phyloP scores from a whole-genome alignment of 2,329 filamentous ascomycete species.

The Clathrospora elynae region DNA sequence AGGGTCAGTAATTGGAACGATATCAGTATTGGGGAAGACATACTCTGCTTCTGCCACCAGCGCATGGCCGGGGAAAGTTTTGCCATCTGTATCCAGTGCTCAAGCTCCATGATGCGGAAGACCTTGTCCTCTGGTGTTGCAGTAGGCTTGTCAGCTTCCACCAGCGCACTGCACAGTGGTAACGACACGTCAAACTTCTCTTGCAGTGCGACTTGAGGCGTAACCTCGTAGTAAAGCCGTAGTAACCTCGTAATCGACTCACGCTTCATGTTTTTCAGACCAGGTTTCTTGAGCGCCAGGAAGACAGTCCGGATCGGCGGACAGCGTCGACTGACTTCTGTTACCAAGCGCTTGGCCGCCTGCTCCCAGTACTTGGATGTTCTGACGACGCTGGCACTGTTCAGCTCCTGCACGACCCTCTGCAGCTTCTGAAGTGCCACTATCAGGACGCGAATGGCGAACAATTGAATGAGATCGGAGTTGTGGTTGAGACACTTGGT shows the following conservation, averaged over 20 bases:
- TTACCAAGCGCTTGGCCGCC: slow-evolving; percentile 68
- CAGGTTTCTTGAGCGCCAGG: slow-evolving; percentile 71
- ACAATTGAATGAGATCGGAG: slow-evolving; percentile 80
- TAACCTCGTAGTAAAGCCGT: slow-evolving; percentile 80
- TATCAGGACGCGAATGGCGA: slow-evolving; percentile 79
- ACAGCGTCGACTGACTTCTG: slow-evolving; percentile 77
- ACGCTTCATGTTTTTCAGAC: slow-evolving; percentile 73
- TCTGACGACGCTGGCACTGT: slow-evolving; percentile 48
- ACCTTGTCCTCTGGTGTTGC: slow-evolving; percentile 55
- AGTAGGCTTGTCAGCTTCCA: slow-evolving; percentile 58
- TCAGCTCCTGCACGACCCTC: slow-evolving; percentile 65
- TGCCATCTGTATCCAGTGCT: slow-evolving; percentile 81
- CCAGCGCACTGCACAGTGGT: slow-evolving; percentile 71
- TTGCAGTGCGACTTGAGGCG: slow-evolving; percentile 77
- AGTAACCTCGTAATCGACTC: slow-evolving; percentile 80
- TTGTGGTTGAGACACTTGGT: slow-evolving; percentile 78
- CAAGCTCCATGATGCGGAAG: slow-evolving; percentile 73
- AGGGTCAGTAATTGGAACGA: slow-evolving; percentile 13
- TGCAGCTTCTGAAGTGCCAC: slow-evolving; percentile 79
- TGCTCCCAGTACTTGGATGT: slow-evolving; percentile 68
- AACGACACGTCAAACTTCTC: slow-evolving; percentile 88
- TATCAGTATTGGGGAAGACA: slow-evolving; percentile 11
- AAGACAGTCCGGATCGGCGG: slow-evolving; percentile 84
- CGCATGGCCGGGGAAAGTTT: slow-evolving; percentile 81
- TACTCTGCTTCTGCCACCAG: slow-evolving; percentile 79